Base-by-base conservation (phyloP, 179 eudicot genomes). In the Heliamphora pulchella region DNA sequence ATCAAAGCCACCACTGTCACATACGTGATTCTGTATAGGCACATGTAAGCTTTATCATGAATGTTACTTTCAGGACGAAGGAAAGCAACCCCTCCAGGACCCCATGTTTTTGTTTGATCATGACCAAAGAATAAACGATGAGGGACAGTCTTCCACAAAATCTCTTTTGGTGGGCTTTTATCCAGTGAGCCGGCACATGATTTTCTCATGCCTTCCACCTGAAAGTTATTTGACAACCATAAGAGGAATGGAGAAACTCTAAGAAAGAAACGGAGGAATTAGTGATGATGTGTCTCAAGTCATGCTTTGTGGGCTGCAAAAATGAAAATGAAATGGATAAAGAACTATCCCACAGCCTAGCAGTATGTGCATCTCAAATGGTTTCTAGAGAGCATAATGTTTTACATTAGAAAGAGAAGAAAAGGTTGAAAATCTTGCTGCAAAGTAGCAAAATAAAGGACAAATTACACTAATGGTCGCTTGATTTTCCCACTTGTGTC, bases 81-180 rank as follows among this genome's bases (percentile, higher is more conserved):
- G 84, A 96, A 96, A 84, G 99, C 99, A 82, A 87, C 97, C 70
- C 99, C 99, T 58, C 98, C 99, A 77, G 89, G 89, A 75, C 99
- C 99, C 99, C 99, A 96, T 41, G 94, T 88, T 57, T 7, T 78
- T 2, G 89, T 83, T 69, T 71, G 57, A 46, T 90, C 98, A 81
- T 82, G 93, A 74, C 90, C 99, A 83, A 94, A 96, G 85, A 96
- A 91, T 79, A 94, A 81, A 77, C 97, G 94, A 83, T 94, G 97
- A 80, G 93, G 91, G 58, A 91, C 75, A 65, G 73, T 80, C 84
- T 85, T 94, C 97, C 98, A 91, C 80, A 85, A 4, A 79, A 82
- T 85, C 79, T 85, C 97, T 83, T 91, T 94, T 74, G 99, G 98
- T 66, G 79, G 87, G 81, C 80, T 91, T 89, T 84, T 94, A 82